Base-by-base conservation (phyloP, 2,329 filamentous ascomycete species). In the Metarhizium guizhouense region DNA sequence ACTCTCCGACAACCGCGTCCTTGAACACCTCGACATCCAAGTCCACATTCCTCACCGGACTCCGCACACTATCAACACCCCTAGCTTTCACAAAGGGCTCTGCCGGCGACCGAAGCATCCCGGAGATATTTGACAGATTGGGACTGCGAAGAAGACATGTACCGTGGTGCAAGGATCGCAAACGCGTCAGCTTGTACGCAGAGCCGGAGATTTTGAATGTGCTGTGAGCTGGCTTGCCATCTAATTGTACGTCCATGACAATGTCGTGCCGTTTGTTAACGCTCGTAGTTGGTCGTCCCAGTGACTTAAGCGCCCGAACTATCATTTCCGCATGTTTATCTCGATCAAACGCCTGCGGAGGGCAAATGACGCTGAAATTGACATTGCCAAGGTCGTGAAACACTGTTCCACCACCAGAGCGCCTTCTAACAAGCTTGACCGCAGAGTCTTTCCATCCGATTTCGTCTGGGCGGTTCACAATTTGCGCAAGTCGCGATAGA, bases 181-280 rank as follows among this genome's bases (percentile, higher is more conserved):
- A 75, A 29, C 88, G 79, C 0, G 89, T 96, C 54, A 99, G 77
- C 71, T 97, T 97, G 74, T 95, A 99, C 11, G 94, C 94, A 0
- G 91, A 96, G 1, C 94, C 94, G 0, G 91, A 96, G 11, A 97
- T 81, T 70, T 99, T 99, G 66, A 86, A 82, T 2, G 79, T 77
- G 45, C 59, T 47, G 10, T 40, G 52, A 16, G 56, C 43, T 14
- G 58, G 56, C 20, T 40, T 20, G 54, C 60, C 57, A 13, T 56
- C 56, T 1, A 60, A 47, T 6, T 63, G 62, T 1, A 70, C 62
- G 56, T 86, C 82, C 49, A 95, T 76, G 29, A 97, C 90, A 63
- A 99, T 96, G 68, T 99, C 94, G 68, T 99, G 93, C 16, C 94
- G 81, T 67, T 86, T 84, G 68, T 97, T 99, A 61, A 97, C 93